Conservation (phyloP, 2,329 filamentous ascomycete species). For the Cladosporium austrohemisphaericum region DNA sequence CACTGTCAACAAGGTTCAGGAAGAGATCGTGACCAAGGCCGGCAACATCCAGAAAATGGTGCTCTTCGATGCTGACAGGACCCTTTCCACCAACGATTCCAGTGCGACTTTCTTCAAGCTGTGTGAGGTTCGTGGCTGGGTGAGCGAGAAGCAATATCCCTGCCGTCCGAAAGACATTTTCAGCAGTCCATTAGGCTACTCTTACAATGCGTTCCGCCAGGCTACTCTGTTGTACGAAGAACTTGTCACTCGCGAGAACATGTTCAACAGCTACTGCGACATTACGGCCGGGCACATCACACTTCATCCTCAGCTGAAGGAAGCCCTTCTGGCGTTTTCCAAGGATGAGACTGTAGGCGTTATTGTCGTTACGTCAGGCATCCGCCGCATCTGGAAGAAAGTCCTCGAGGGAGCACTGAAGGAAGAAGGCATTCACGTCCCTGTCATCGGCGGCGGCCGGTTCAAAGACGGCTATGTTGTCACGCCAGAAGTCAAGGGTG, state of each 20-base stretch:
- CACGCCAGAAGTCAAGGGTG: slow-evolving; percentile 49
- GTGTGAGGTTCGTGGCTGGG: neutral
- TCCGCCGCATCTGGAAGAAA: slow-evolving; percentile 53
- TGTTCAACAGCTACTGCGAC: slow-evolving; percentile 47
- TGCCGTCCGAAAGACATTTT: slow-evolving; percentile 54
- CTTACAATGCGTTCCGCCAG: slow-evolving; percentile 54
- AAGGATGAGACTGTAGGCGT: slow-evolving; percentile 26
- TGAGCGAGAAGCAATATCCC: slow-evolving; percentile 44
- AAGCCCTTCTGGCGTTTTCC: slow-evolving; percentile 44
- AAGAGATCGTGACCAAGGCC: slow-evolving; percentile 29
- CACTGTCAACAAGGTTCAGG: slow-evolving; percentile 32
- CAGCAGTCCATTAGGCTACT: slow-evolving; percentile 45
- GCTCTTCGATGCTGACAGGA: slow-evolving; percentile 58
- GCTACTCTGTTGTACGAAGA: slow-evolving; percentile 54
- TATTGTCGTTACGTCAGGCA: slow-evolving; percentile 55
- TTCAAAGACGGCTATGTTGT: slow-evolving; percentile 50
- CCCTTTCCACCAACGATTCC: slow-evolving; percentile 50
- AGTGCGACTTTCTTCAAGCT: slow-evolving; percentile 55
- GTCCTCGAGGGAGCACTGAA: slow-evolving; percentile 47
- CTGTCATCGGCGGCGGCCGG: slow-evolving; percentile 53
- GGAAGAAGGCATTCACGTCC: slow-evolving; percentile 38
- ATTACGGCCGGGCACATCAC: slow-evolving; percentile 40
- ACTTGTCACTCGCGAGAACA: slow-evolving; percentile 24
- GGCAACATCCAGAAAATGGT: slow-evolving; percentile 43
- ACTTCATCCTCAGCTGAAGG: slow-evolving; percentile 48